Percentiles rank a stretch among this genome's conserved stretches.
Evolutionary conservation across 352 stramenopile species (phyloP).

Genomic region (Pseudoperonospora humuli): DNA sequence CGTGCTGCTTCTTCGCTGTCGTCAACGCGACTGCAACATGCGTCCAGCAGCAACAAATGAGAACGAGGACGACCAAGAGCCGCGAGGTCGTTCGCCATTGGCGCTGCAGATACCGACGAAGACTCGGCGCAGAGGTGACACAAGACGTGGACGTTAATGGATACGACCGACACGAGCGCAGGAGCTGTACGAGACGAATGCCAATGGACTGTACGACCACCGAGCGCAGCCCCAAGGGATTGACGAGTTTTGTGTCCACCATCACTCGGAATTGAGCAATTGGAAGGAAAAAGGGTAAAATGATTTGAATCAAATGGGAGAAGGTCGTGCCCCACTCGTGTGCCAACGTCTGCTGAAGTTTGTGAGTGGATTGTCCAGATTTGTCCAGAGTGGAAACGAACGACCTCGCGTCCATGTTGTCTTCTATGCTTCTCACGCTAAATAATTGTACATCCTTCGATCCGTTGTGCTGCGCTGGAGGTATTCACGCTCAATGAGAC

Average conservation of each 20-base stretch:
- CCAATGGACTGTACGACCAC: slow-evolving; percentile 44
- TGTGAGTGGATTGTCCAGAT: neutral
- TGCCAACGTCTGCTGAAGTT: neutral
- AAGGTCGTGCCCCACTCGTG: neutral
- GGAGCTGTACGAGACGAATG: slow-evolving; percentile 32
- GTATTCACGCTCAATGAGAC: slow-evolving; percentile 98
- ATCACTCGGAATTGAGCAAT: slow-evolving; percentile 16
- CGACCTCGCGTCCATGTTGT: neutral
- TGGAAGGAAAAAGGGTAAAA: neutral
- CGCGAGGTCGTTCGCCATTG: slow-evolving; percentile 31
- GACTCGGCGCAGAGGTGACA: too few species aligned
- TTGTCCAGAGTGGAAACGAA: too few species aligned
- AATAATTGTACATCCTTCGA: slow-evolving; percentile 95
- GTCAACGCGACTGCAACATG: slow-evolving; percentile 9
- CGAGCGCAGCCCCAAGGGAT: slow-evolving; percentile 32
- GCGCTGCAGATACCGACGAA: slow-evolving; percentile 10
- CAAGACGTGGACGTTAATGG: neutral
- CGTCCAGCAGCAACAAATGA: slow-evolving; percentile 18
- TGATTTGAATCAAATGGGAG: neutral
- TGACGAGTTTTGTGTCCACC: slow-evolving; percentile 10
- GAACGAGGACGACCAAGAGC: slow-evolving; percentile 22
- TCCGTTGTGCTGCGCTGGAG: slow-evolving; percentile 92
- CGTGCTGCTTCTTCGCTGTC: slow-evolving; percentile 6
- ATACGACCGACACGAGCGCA: neutral
- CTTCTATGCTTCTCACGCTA: slow-evolving; percentile 75